Evolutionary conservation across 805 yeast species (phyloP), one percentile per base, ranked within the genome.

Genomic region (Grigorovia yakushimaensis): DNA sequence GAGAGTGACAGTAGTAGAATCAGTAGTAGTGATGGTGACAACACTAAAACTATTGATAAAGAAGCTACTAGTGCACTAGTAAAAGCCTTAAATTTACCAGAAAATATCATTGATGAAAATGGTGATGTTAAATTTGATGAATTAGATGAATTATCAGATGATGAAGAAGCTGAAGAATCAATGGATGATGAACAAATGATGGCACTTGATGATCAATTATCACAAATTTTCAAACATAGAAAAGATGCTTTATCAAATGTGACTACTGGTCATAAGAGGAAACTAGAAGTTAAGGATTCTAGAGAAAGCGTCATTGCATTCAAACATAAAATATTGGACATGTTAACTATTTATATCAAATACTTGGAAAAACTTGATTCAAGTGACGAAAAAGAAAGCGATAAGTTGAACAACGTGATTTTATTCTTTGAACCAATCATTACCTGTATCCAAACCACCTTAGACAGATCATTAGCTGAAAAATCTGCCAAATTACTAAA

Each of bases 181-280:
- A 86, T 88, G 94, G 95, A 89, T 50, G 97, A 89, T 64, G 96
- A 89, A 57, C 88, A 88, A 62, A 91, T 91, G 98, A 80, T 88
- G 82, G 94, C 89, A 19, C 76, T 91, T 56, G 98, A 91, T 61
- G 84, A 74, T 20, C 93, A 88, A 51, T 69, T 91, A 27, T 78
- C 96, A 0, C 75, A 74, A 46, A 91, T 91, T 47, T 91, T 91
- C 73, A 78, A 83, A 58, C 91, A 88, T 57, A 77, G 97, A 56
- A 79, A 81, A 54, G 80, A 77, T 50, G 84, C 85, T 0, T 64
- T 87, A 46, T 65, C 78, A 9, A 68, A 70, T 30, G 67, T 76
- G 2, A 59, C 68, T n/a, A 75, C 75, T 5, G 88, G 88, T 33
- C 84, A 73, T 61, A 78, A 76, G 62, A 74, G 84, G 57, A 86